Evolutionary conservation across 495 filamentous ascomycete species (phyloP).

Genomic region (Tuber aestivum): DNA sequence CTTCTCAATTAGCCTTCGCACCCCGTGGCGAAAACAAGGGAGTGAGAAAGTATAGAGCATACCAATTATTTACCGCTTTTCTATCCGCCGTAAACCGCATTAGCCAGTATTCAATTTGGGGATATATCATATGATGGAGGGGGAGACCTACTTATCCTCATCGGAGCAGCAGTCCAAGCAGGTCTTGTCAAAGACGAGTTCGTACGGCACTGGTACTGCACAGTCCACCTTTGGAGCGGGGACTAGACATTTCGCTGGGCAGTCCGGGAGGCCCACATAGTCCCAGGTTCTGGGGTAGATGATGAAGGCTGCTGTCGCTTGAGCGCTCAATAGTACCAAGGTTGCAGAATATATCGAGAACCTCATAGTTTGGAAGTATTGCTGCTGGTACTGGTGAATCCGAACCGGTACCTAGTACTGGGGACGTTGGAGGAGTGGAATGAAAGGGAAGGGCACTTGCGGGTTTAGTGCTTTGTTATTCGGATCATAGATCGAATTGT

Average conservation of each 20-base stretch:
- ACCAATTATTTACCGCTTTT: conserved; percentile 3
- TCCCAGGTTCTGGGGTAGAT: background rate
- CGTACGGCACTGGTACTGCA: background rate
- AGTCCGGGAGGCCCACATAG: background rate
- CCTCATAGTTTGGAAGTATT: background rate
- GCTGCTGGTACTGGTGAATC: background rate
- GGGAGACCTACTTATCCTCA: background rate
- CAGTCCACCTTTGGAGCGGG: background rate
- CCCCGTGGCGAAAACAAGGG: background rate
- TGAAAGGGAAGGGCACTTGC: background rate
- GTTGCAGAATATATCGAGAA: background rate
- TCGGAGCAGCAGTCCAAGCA: background rate
- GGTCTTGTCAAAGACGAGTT: background rate
- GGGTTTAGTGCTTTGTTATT: background rate
- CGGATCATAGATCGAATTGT: background rate
- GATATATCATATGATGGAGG: background rate
- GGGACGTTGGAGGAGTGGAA: background rate
- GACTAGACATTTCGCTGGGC: background rate
- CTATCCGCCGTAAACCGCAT: background rate
- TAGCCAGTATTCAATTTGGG: background rate
- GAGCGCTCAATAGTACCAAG: background rate
- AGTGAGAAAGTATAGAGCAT: background rate
- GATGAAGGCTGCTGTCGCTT: background rate
- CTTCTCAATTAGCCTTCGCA: background rate
- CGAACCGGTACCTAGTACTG: background rate